These are phyloP conservation scores for Pueraria montana DNA, from an alignment of 306 rosid genomes.

Conservation along the genomic window DNA sequence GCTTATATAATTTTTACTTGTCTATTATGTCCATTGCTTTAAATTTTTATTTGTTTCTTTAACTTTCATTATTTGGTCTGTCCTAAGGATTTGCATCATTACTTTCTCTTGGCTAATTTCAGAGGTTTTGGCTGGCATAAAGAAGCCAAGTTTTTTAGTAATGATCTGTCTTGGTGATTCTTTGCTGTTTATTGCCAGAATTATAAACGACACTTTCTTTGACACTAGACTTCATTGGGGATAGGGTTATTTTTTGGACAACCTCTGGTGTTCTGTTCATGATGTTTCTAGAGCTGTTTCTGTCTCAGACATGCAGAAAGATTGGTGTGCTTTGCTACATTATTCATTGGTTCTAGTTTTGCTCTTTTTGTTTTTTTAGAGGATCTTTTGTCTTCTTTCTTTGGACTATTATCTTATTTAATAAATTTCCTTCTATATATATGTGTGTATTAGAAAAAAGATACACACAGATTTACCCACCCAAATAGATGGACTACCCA, in stretches of 20 bases:
- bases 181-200: background rate
- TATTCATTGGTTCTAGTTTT: constrained; percentile 14
- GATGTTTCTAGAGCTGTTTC: constrained; percentile 20
- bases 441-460: background rate
- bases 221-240: constrained; percentile 17
- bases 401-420: constrained; percentile 12
- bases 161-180: background rate
- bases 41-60: background rate
- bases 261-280: background rate
- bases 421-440: background rate
- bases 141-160: constrained; percentile 21
- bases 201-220: background rate
- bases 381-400: constrained; percentile 10
- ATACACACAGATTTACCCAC: background rate
- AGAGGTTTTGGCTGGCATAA: background rate
- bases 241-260: constrained; percentile 10
- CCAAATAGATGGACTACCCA: background rate
- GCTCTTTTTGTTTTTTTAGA: constrained; percentile 17
- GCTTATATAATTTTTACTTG: constrained; percentile 2
- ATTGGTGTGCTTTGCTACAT: constrained; percentile 14
- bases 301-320: background rate
- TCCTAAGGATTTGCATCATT: background rate
- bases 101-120: constrained; percentile 20
- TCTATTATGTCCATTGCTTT: constrained; percentile 12
- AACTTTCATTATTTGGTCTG: background rate